phyloP scores from a whole-genome alignment of 2,329 filamentous ascomycete genomes.

The Coniella lustricola region DNA sequence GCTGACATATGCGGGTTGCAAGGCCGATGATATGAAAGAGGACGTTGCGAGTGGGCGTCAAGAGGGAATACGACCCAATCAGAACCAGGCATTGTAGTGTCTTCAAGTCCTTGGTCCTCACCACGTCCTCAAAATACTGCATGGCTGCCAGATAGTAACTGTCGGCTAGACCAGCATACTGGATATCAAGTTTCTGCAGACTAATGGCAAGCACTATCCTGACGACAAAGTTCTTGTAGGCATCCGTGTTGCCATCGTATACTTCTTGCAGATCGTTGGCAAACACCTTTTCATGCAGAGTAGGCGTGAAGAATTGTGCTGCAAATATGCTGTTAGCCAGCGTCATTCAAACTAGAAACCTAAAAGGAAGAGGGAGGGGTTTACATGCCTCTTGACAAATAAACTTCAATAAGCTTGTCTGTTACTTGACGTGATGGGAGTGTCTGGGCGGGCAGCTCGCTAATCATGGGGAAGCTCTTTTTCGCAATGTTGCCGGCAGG shows the following conservation, averaged over 20 bases:
- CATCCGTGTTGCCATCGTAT: constrained; percentile 66
- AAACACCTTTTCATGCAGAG: constrained; percentile 77
- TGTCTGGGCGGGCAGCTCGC: constrained; percentile 68
- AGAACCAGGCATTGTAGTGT: constrained; percentile 85
- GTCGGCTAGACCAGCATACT: constrained; percentile 89
- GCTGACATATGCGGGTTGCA: constrained; percentile 80
- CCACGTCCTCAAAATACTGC: constrained; percentile 71
- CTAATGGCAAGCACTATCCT: constrained; percentile 92
- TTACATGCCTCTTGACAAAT: constrained; percentile 68
- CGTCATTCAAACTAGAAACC: constrained; percentile 12
- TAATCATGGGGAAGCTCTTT: constrained; percentile 89
- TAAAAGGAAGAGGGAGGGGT: not conserved
- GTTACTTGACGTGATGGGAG: constrained; percentile 69
- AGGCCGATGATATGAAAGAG: constrained; percentile 91
- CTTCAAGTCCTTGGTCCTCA: constrained; percentile 81
- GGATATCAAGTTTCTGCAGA: constrained; percentile 81
- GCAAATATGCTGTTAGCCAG: constrained; percentile 17
- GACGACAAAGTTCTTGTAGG: constrained; percentile 81
- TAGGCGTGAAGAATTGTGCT: constrained; percentile 86
- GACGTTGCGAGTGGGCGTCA: constrained; percentile 86
- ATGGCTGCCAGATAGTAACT: constrained; percentile 91
- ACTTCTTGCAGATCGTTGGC: constrained; percentile 71
- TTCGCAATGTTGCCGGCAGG: constrained; percentile 46
- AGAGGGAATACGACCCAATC: constrained; percentile 82
- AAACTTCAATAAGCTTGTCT: constrained; percentile 75